Conservation (phyloP, 2,329 filamentous ascomycete genomes). For the Fusarium haematococcum region DNA sequence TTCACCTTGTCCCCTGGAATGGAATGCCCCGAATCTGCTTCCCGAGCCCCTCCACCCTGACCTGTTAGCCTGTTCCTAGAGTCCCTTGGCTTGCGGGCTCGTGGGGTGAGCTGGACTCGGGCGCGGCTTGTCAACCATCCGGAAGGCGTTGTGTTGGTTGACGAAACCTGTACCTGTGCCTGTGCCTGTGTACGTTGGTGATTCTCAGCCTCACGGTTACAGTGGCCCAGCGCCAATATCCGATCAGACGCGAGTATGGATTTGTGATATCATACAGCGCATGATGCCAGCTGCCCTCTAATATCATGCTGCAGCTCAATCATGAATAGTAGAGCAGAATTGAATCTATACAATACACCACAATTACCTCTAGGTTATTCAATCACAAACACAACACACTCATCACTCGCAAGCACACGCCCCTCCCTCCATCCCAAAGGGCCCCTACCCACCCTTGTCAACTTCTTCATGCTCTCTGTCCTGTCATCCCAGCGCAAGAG, state of each 20-base stretch:
- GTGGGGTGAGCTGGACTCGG: slow-evolving; percentile 3
- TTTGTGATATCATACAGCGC: slow-evolving; percentile 4
- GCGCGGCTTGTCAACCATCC: slow-evolving; percentile 6
- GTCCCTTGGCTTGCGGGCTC: background rate
- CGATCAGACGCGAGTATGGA: background rate
- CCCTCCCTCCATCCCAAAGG: slow-evolving; percentile 17
- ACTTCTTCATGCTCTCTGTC: slow-evolving; percentile 32
- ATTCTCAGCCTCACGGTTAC: slow-evolving; percentile 36
- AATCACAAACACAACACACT: slow-evolving; percentile 12
- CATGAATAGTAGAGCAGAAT: background rate
- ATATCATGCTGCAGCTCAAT: background rate
- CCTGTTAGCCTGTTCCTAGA: background rate
- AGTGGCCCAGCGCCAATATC: slow-evolving; percentile 4
- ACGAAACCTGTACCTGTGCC: background rate
- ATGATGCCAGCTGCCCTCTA: slow-evolving; percentile 8
- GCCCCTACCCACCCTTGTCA: slow-evolving; percentile 22
- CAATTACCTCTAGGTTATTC: slow-evolving; percentile 9
- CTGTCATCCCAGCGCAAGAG: slow-evolving; percentile 27
- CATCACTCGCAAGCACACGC: background rate
- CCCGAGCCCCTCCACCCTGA: slow-evolving; percentile 12
- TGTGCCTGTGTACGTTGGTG: background rate
- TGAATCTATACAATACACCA: slow-evolving; percentile 7
- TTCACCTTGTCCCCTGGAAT: slow-evolving; percentile 15
- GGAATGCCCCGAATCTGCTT: slow-evolving; percentile 25
- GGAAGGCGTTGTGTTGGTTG: background rate